Evolutionary conservation across 257 asterid genomes (phyloP), one percentile per base, ranked within the genome.

Genomic region (Orobanche coerulescens): DNA sequence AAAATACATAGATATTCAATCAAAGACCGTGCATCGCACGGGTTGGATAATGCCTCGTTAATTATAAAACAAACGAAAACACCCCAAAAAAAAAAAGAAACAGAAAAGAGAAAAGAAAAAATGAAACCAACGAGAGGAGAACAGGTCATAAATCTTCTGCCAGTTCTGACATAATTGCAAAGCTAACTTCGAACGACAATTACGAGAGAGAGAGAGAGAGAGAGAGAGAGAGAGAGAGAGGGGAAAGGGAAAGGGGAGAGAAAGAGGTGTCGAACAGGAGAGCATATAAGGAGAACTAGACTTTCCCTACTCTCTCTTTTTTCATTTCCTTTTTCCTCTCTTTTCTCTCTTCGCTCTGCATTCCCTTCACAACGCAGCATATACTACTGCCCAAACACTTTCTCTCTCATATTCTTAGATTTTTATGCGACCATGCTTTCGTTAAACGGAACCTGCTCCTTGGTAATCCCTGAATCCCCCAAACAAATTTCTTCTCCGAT

Each of bases 351-450:
- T 44, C 48, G 20, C 37, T 14, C 54, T 42, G 48, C 58, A n/a
- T 34, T 57, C 25, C 9, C 37, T 22, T 61, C 8, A 15, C 52
- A 14, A 14, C 51, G 11, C 15, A 12, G 67, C 65, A n/a, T 5
- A 15, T 5, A 11, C 33, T 23, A 28, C 65, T 43, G 18, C 46
- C 15, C 40, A 22, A 60, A 28, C 3, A 25, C 43, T 39, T 6
- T 14, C 22, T 52, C 37, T 52, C 34, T 51, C 58, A 52, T 53
- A 11, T 20, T 4, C 37, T 47, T 69, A 26, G 15, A 26, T 44
- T 63, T 40, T 61, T 36, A 62, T 44, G 59, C 65, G 64, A 63
- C 68, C 55, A 90, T 90, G 97, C 69, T 90, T 60, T 72, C 95
- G 33, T 66, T 87, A 11, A 81, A 71, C 44, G 84, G 84, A 55